Percentiles rank a stretch among this genome's conserved stretches.
phyloP scores from a whole-genome alignment of 2,329 filamentous ascomycete species.

The Aspergillus sp. region DNA sequence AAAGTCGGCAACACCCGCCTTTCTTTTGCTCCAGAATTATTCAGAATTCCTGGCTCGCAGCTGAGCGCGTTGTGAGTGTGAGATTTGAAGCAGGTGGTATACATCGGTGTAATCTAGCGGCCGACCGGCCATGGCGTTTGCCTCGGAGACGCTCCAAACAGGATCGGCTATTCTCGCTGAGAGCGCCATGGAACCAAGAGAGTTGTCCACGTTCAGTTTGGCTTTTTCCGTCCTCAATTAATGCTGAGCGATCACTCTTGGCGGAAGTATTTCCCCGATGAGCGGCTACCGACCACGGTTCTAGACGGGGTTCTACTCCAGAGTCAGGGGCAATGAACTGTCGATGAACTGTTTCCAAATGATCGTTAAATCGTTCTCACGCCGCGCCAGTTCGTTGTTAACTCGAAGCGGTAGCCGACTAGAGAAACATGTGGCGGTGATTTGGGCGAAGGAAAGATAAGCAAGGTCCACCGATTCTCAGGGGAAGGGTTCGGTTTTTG shows the following conservation, averaged over 20 bases:
- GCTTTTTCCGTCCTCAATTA: neutral
- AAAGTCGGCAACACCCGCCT: neutral
- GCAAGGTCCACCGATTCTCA: constrained; percentile 29
- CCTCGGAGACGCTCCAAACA: neutral
- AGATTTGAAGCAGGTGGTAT: neutral
- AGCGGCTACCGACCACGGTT: neutral
- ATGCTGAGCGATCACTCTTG: neutral
- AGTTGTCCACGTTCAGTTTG: neutral
- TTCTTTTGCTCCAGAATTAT: neutral
- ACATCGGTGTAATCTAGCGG: neutral
- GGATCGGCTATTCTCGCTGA: neutral
- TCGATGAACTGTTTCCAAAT: neutral
- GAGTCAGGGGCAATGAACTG: neutral
- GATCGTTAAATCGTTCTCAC: neutral
- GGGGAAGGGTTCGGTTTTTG: constrained; percentile 18
- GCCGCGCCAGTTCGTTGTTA: neutral
- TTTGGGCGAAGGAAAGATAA: neutral
- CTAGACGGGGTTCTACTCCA: neutral
- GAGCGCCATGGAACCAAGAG: neutral
- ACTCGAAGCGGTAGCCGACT: neutral
- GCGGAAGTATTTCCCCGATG: neutral
- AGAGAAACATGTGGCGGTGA: neutral
- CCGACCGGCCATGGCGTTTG: neutral
- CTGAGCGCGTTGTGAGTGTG: neutral
- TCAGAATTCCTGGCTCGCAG: neutral